These are phyloP conservation scores for Trichoderma sp. DNA, from an alignment of 2,329 filamentous ascomycete species.

Conservation along the genomic window DNA sequence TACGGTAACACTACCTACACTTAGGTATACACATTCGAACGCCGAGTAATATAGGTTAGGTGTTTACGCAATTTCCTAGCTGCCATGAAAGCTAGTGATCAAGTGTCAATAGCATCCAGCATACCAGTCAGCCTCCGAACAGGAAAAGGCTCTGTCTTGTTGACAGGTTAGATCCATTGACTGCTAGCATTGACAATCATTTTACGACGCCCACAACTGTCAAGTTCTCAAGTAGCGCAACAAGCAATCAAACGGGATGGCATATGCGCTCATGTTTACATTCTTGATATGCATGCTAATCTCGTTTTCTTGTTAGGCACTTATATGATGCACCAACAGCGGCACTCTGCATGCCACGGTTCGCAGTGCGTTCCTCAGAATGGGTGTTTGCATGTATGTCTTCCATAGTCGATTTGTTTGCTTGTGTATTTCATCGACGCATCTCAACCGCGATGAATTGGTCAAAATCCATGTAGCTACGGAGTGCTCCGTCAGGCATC, in stretches of 20 bases:
- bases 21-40: neutral
- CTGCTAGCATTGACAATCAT: neutral
- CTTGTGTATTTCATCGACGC: neutral
- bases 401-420: neutral
- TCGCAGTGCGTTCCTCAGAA: neutral
- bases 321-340: neutral
- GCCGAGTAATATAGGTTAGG: neutral
- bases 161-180: neutral
- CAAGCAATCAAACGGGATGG: neutral
- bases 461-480: neutral
- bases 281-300: neutral
- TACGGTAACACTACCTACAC: neutral
- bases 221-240: neutral
- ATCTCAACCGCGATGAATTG: neutral
- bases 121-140: neutral
- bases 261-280: neutral
- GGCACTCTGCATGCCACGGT: neutral
- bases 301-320: neutral
- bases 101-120: neutral
- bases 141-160: neutral
- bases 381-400: neutral
- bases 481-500: neutral
- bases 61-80: neutral
- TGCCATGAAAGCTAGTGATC: neutral
- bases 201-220: neutral